Evolutionary conservation across 2,329 filamentous ascomycete genomes (phyloP).

Genomic region (Aureobasidium sp.): DNA sequence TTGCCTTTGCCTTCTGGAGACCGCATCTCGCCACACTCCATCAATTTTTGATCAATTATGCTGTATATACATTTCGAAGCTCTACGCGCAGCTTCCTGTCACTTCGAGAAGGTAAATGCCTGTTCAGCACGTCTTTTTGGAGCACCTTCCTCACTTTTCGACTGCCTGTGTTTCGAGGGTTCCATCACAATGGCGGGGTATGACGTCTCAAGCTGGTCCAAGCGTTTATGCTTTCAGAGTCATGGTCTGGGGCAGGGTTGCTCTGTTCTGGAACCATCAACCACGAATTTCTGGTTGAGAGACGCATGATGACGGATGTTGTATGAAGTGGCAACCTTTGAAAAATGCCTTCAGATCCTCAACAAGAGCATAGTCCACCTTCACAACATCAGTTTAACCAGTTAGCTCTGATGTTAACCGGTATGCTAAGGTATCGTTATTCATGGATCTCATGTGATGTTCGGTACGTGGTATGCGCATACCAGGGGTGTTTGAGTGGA

Average conservation of each 20-base stretch:
- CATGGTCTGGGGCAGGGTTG: conserved; percentile 6
- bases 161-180: background rate
- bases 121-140: background rate
- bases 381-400: too few species aligned
- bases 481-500: too few species aligned
- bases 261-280: conserved; percentile 2
- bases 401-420: too few species aligned
- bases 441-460: too few species aligned
- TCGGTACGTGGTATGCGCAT: too few species aligned
- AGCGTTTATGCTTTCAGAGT: conserved; percentile 7
- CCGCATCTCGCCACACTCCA: conserved; percentile 1
- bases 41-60: background rate
- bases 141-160: background rate
- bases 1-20: background rate
- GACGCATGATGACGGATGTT: conserved; percentile 6
- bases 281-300: background rate
- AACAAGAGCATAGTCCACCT: too few species aligned
- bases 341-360: background rate
- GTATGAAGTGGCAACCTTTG: background rate
- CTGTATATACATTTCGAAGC: background rate
- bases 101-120: background rate
- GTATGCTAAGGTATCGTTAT: too few species aligned
- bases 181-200: background rate
- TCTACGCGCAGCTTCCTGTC: background rate
- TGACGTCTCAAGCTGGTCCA: conserved; percentile 2